phyloP scores from a whole-genome alignment of 1,284 basidiomycete species.

The Ustilago cynodontis region DNA sequence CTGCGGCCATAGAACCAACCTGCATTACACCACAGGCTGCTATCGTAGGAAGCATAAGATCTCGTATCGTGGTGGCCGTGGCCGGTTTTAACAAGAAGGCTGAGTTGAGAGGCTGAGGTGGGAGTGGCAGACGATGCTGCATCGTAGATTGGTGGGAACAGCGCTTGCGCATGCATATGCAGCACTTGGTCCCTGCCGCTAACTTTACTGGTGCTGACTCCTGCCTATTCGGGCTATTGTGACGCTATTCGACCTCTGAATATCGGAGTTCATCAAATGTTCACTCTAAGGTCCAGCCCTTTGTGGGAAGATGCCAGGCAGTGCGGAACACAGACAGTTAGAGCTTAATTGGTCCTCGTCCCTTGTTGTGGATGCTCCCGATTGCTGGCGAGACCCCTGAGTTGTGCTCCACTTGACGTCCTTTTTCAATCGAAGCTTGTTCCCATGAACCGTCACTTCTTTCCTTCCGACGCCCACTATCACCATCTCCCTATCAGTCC shows the following conservation, averaged over 20 bases:
- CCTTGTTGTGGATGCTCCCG: conserved; percentile 3
- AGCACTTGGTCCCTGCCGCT: conserved; percentile 19
- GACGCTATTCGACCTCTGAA: conserved; percentile 15
- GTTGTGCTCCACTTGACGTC: background rate
- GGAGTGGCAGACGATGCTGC: conserved; percentile 14
- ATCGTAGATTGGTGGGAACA: conserved; percentile 39
- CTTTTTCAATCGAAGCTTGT: too few relatives aligned
- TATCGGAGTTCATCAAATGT: conserved; percentile 17
- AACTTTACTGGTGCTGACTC: too few relatives aligned
- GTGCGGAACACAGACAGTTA: conserved; percentile 3
- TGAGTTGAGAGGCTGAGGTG: background rate
- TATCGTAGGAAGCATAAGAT: background rate
- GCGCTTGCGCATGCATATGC: conserved; percentile 34
- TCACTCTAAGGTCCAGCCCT: background rate
- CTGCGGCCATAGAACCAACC: too few relatives aligned
- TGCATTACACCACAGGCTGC: background rate
- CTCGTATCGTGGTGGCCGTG: background rate
- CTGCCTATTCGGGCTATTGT: conserved; percentile 31
- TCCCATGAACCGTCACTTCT: too few relatives aligned
- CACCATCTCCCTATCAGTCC: background rate
- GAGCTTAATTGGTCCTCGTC: conserved; percentile 16
- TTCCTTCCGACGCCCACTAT: too few relatives aligned
- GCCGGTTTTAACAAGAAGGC: background rate
- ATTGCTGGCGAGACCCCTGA: conserved; percentile 16
- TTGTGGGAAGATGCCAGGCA: background rate